phyloP scores from a whole-genome alignment of 2,329 filamentous ascomycete species.

The Monilinia fructigena region DNA sequence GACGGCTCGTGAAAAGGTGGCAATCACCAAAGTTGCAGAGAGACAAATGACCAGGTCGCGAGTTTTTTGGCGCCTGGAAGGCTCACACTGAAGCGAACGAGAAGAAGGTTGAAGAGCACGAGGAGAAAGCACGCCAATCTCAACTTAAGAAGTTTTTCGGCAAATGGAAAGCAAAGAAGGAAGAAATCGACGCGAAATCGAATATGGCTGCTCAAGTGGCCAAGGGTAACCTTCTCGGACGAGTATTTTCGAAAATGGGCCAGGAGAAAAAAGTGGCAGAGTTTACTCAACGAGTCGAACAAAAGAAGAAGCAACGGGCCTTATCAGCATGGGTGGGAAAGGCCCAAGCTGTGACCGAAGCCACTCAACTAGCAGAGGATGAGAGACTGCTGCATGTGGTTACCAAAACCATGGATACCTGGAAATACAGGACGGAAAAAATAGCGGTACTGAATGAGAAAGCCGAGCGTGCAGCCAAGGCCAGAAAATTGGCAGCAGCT shows the following conservation, averaged over 20 bases:
- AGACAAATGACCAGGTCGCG: conserved; percentile 67
- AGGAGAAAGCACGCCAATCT: conserved; percentile 50
- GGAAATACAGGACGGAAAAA: conserved; percentile 29
- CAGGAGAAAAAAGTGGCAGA: conserved; percentile 39
- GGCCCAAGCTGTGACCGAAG: conserved; percentile 28
- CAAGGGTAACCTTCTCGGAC: conserved; percentile 36
- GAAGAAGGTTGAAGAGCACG: conserved; percentile 44
- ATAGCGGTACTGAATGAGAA: conserved; percentile 25
- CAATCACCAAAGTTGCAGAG: conserved; percentile 65
- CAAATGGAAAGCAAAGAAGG: conserved; percentile 44
- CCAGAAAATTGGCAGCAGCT: conserved; percentile 24
- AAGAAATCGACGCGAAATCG: conserved; percentile 31
- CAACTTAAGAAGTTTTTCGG: conserved; percentile 53
- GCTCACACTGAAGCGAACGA: conserved; percentile 52
- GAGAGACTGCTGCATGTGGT: conserved; percentile 28
- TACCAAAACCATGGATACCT: conserved; percentile 30
- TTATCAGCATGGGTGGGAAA: conserved; percentile 33
- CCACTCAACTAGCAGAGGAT: conserved; percentile 31
- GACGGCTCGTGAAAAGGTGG: conserved; percentile 61
- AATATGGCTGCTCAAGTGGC: conserved; percentile 38
- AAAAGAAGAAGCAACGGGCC: conserved; percentile 27
- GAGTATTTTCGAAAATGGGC: conserved; percentile 40
- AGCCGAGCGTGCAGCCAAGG: conserved; percentile 26
- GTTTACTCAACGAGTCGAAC: conserved; percentile 29
- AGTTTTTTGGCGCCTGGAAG: conserved; percentile 70